Evolutionary conservation across 345 rosid species (phyloP), one percentile per base, ranked within the genome.

Genomic region (Turritis glabra): DNA sequence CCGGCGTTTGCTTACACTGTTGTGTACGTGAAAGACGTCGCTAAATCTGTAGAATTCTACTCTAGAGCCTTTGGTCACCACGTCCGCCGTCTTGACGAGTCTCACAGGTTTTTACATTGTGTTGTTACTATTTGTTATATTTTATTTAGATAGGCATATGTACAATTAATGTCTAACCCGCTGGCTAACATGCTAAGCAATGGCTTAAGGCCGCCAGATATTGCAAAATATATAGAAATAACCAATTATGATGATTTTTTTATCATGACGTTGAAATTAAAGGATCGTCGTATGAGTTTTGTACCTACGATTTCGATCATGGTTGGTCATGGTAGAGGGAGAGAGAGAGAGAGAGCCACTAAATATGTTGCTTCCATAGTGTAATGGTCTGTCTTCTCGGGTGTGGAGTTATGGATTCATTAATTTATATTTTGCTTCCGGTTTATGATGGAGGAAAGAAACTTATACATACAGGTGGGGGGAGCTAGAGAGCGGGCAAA

Each of bases 401-500:
- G 8, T 41, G 8, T 43, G 10, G 52, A 25, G 35, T 62, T 25
- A n/a, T 26, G 10, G 15, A 5, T 26, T 41, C 35, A 11, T 23
- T 10, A 6, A 52, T n/a, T n/a, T 51, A 8, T 14, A 15, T 61
- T 54, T 21, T 29, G 43, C 26, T 23, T 48, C 25, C 21, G 26
- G 22, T 12, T 55, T 46, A 35, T 43, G 62, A 29, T n/a, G 7
- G 22, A 17, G 6, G 11, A 37, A 55, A 53, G 2, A 35, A 43
- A 27, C 13, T 40, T 5, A 55, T 37, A 7, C 43, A 67, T 50
- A 30, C 30, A 85, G 90, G 80, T 92, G 96, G 96, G 95, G 90
- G 53, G 95, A 92, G 84, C 84, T 88, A 60, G 97, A 91, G 69
- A 91, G 93, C 25, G 96, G 96, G 14, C 85, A 85, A 74, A 91